Evolutionary conservation across 2,329 filamentous ascomycete species (phyloP).

Genomic region (Trichoderma afroharzianum): DNA sequence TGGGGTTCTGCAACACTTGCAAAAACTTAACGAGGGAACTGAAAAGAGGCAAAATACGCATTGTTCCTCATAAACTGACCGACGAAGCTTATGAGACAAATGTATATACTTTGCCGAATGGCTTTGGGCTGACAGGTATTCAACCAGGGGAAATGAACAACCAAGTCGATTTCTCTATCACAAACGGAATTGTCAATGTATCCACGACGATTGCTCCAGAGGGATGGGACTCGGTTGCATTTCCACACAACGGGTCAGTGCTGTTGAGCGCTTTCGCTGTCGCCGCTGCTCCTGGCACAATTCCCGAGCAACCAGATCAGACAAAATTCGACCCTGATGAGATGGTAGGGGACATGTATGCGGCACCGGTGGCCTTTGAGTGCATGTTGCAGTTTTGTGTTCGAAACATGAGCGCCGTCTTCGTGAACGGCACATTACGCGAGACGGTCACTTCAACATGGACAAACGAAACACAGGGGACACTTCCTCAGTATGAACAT

Average conservation of each 20-base stretch:
- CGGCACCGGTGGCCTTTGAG: not conserved
- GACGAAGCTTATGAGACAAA: not conserved
- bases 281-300: not conserved
- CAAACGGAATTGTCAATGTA: not conserved
- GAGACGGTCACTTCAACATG: not conserved
- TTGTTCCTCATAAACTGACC: not conserved
- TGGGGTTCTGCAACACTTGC: not conserved
- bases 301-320: not conserved
- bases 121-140: not conserved
- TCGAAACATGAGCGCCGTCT: not conserved
- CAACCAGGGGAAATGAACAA: not conserved
- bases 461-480: not conserved
- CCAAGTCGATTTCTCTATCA: not conserved
- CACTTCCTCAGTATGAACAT: not conserved
- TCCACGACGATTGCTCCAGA: not conserved
- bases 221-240: not conserved
- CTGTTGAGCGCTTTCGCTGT: not conserved
- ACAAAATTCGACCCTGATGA: not conserved
- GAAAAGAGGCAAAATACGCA: not conserved
- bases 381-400: conserved; percentile 3
- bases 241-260: not conserved
- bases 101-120: not conserved
- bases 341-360: not conserved
- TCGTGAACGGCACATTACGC: not conserved
- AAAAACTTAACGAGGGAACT: not conserved